A percentile compares a stretch with the other conserved stretches of the same genome.
These are phyloP conservation scores for Oryza glaberrima DNA, from an alignment of 176 grass and related monocot species.

Conservation along the genomic window DNA sequence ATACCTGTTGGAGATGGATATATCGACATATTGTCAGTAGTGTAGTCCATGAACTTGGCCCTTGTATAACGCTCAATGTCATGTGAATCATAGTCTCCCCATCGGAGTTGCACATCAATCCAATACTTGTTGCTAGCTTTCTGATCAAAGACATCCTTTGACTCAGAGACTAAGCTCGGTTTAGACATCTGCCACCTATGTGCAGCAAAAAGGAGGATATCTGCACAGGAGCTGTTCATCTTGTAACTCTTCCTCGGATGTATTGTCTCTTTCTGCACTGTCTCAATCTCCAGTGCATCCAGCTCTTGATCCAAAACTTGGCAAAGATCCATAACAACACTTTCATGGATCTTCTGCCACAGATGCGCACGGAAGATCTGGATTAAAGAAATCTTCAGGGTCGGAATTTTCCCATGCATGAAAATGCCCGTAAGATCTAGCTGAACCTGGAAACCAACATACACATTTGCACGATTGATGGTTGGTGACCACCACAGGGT, in stretches of 20 bases:
- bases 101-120: slow-evolving; percentile 94
- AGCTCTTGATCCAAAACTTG: slow-evolving; percentile 98
- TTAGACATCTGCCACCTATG: slow-evolving; percentile 99
- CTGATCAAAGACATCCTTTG: slow-evolving; percentile 96
- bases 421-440: slow-evolving; percentile 90
- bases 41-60: slow-evolving; percentile 99
- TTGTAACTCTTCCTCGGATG: slow-evolving; percentile 99
- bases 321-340: slow-evolving; percentile 99
- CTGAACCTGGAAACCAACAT: slow-evolving; percentile 95
- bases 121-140: slow-evolving; percentile 99
- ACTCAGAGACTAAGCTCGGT: slow-evolving; percentile 94
- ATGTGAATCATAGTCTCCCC: slow-evolving; percentile 99
- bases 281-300: slow-evolving; percentile 97
- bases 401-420: slow-evolving; percentile 99
- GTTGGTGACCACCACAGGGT: slow-evolving; percentile 97
- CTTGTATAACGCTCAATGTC: slow-evolving; percentile 98
- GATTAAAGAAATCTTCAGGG: slow-evolving; percentile 94
- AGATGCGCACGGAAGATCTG: slow-evolving; percentile 99
- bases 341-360: slow-evolving; percentile 99
- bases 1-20: slow-evolving; percentile 98
- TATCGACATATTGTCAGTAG: slow-evolving; percentile 99
- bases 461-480: slow-evolving; percentile 90
- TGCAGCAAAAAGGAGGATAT: slow-evolving; percentile 95
- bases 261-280: slow-evolving; percentile 98
- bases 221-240: slow-evolving; percentile 99